Percentiles rank a stretch among this genome's conserved stretches.
phyloP scores from a whole-genome alignment of 2,329 filamentous ascomycete genomes.

The Hyphodiscus sp. region DNA sequence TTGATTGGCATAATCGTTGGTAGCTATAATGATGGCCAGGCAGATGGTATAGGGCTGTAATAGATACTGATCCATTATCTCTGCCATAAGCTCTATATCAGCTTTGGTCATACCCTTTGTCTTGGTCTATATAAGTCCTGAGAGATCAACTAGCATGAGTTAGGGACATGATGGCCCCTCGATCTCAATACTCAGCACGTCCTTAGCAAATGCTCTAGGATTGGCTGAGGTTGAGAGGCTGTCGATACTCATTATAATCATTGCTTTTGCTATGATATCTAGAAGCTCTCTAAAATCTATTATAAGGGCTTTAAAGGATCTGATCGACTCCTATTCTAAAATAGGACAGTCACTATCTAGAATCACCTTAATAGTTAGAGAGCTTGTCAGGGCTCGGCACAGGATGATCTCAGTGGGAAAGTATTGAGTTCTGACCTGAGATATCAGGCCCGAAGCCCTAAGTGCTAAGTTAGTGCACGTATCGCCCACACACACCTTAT shows the following conservation, averaged over 20 bases:
- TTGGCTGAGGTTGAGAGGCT: background rate
- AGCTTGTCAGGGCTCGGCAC: background rate
- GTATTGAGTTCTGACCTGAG: too few relatives aligned
- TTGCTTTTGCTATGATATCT: background rate
- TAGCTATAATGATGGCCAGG: constrained; percentile 39
- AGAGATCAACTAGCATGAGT: constrained; percentile 31
- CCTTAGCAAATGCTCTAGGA: constrained; percentile 19
- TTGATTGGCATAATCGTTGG: constrained; percentile 37
- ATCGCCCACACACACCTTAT: too few relatives aligned
- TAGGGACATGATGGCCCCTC: constrained; percentile 22
- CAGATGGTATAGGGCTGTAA: constrained; percentile 37
- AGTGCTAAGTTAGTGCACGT: too few relatives aligned
- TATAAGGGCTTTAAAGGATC: background rate
- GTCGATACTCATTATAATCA: background rate
- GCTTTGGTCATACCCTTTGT: constrained; percentile 21
- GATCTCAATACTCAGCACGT: constrained; percentile 26
- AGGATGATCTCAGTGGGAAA: background rate
- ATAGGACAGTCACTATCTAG: background rate
- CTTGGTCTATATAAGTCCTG: constrained; percentile 27
- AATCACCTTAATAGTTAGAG: background rate
- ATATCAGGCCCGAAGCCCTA: too few relatives aligned
- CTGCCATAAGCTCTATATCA: constrained; percentile 25
- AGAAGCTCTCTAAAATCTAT: background rate
- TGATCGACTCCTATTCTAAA: background rate
- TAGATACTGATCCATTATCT: constrained; percentile 35